These are phyloP conservation scores for Proliferodiscus dingleyae DNA, from an alignment of 2,329 filamentous ascomycete species.

Conservation along the genomic window DNA sequence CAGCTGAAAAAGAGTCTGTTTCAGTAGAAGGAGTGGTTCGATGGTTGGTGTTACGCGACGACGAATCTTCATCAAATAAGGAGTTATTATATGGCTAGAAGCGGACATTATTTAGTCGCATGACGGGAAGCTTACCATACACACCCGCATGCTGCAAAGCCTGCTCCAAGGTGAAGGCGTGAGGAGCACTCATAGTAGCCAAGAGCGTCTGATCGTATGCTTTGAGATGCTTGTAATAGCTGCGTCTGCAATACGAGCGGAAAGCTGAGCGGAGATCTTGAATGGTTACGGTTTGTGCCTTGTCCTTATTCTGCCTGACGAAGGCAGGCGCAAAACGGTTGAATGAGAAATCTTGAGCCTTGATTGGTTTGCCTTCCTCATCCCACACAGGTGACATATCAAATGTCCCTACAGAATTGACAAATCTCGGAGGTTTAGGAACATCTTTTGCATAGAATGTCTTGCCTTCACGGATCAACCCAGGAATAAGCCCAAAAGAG, in stretches of 20 bases:
- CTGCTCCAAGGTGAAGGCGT: slow-evolving; percentile 1
- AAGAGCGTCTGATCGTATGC: neutral
- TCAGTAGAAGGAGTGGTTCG: too few relatives aligned
- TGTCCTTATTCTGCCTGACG: slow-evolving; percentile 1
- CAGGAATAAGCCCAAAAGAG: neutral
- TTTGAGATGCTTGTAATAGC: slow-evolving; percentile 3
- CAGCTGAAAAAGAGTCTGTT: too few relatives aligned
- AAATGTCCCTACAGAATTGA: neutral
- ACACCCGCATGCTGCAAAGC: neutral
- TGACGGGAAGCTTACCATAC: neutral
- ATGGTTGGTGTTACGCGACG: neutral
- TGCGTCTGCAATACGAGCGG: neutral
- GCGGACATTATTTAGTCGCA: neutral
- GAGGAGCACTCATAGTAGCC: neutral
- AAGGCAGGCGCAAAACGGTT: slow-evolving; percentile 5
- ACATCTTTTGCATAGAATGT: neutral
- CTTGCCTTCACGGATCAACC: neutral
- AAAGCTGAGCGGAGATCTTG: slow-evolving; percentile 4
- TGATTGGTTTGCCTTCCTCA: slow-evolving; percentile 5
- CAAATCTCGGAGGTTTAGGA: neutral
- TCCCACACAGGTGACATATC: neutral
- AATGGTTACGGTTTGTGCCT: neutral
- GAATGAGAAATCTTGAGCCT: slow-evolving; percentile 8
- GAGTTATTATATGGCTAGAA: neutral
- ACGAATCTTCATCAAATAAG: neutral